A percentile compares a stretch with the other conserved stretches of the same genome.
Evolutionary conservation across 1,284 basidiomycete genomes (phyloP).

Genomic region (Malassezia psittaci): DNA sequence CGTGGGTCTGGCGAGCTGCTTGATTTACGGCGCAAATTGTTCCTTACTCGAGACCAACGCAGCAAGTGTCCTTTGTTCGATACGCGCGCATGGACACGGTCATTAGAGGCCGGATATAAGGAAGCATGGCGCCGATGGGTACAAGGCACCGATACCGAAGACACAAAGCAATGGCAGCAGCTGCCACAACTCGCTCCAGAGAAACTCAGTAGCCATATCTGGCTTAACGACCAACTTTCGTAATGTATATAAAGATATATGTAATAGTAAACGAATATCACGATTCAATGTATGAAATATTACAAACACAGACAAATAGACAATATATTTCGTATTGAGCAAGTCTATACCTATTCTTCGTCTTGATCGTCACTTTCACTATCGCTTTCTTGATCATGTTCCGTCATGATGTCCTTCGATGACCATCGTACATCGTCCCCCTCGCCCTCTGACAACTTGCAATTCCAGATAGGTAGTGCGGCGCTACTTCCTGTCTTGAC

Average conservation of each 20-base stretch:
- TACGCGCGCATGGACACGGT: conserved; percentile 54
- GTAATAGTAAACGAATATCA: neutral
- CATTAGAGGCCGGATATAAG: conserved; percentile 54
- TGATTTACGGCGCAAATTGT: conserved; percentile 47
- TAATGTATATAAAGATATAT: neutral
- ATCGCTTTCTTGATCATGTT: too few relatives aligned
- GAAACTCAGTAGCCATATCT: conserved; percentile 26
- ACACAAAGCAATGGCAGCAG: conserved; percentile 47
- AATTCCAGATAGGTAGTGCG: conserved; percentile 82
- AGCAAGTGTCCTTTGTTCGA: conserved; percentile 56
- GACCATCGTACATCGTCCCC: conserved; percentile 12
- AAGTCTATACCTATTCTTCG: neutral
- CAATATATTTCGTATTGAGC: too few relatives aligned
- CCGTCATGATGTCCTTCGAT: conserved; percentile 1
- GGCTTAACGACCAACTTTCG: conserved; percentile 10
- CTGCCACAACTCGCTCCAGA: conserved; percentile 11
- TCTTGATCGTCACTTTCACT: neutral
- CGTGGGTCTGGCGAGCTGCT: conserved; percentile 20
- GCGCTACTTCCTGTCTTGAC: conserved; percentile 79
- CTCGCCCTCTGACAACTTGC: conserved; percentile 54
- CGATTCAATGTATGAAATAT: too few relatives aligned
- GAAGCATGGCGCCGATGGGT: conserved; percentile 58
- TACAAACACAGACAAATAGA: too few relatives aligned
- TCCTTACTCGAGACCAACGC: conserved; percentile 49
- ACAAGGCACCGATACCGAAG: conserved; percentile 52